Evolutionary conservation across 495 filamentous ascomycete genomes (phyloP), one percentile per base, ranked within the genome.

Genomic region (Penicillium roqueforti): DNA sequence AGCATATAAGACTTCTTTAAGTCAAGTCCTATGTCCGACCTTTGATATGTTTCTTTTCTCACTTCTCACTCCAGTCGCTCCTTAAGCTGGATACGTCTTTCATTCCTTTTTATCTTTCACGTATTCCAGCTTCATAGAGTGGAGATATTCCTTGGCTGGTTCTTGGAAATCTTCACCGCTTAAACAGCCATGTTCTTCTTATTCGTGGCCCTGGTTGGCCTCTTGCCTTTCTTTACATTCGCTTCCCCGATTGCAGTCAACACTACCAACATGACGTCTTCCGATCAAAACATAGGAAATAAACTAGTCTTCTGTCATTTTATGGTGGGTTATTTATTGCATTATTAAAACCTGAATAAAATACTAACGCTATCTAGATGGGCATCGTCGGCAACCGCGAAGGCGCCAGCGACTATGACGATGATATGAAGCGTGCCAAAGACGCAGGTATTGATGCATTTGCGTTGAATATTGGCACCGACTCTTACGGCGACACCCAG

Each of bases 221-320:
- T 59, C 6, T 38, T 59, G 3, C 18, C 52, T 5, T 31, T 31
- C 28, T 31, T 57, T 37, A 40, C 40, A 14, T 13, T 41, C 4
- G 52, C 56, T 13, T 62, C 52, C 14, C 56, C 59, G 14, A 34
- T n/a, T 13, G 36, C 49, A 6, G 42, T 32, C 22, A 16, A 42
- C 18, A 34, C 31, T 20, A 47, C 37, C 25, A 26, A 22, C 2
- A 37, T 19, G 3, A 13, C 29, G 3, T 32, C 51, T 22, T 20
- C 25, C 39, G 23, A 44, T 9, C 37, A 39, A 6, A 54, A 49
- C n/a, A 38, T 34, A 13, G 49, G 51, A 14, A 63, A 74, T 11
- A 66, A 54, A 28, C 64, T 83, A 26, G 81, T 83, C 6, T 83
- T 85, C 59, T 73, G 70, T 53, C 81, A 84, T 61, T 85, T 83